Evolutionary conservation across 169 alveolate species (phyloP).

Genomic region (Eimeria acervulina): DNA sequence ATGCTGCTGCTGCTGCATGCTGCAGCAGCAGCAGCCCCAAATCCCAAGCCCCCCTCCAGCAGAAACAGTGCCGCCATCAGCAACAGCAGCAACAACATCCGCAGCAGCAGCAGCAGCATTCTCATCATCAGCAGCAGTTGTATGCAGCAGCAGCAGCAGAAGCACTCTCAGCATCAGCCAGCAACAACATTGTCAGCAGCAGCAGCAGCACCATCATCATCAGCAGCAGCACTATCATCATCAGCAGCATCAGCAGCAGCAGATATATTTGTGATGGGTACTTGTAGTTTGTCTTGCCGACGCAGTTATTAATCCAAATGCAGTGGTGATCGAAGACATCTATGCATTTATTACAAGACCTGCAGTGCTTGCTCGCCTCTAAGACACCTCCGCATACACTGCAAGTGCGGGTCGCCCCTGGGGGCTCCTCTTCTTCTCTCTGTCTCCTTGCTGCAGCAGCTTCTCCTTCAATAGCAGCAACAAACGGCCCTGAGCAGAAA

Average conservation of each 20-base stretch:
- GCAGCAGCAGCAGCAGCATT: too few species aligned
- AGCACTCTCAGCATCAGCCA: not conserved
- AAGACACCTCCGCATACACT: conserved; percentile 68
- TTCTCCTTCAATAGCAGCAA: not conserved
- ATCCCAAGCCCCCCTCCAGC: too few species aligned
- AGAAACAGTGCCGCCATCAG: too few species aligned
- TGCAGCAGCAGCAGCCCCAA: too few species aligned
- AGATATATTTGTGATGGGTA: too few species aligned
- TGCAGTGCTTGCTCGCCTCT: conserved; percentile 88
- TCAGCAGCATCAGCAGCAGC: conserved; percentile 15
- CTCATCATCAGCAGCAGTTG: not conserved
- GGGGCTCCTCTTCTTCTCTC: not conserved
- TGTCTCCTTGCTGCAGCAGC: not conserved
- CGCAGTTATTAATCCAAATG: conserved; percentile 94
- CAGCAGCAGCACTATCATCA: not conserved
- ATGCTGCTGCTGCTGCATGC: too few species aligned
- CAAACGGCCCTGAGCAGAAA: conserved; percentile 54
- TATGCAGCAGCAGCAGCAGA: too few species aligned
- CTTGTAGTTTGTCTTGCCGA: conserved; percentile 90
- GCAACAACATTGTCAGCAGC: conserved; percentile 3
- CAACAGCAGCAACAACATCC: conserved; percentile 40
- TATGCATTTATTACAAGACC: conserved; percentile 91
- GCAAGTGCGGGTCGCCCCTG: conserved; percentile 21
- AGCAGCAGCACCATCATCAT: conserved; percentile 28
- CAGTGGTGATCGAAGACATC: conserved; percentile 94